Conservation (phyloP, 768 basidiomycete genomes). For the Russula sp. region DNA sequence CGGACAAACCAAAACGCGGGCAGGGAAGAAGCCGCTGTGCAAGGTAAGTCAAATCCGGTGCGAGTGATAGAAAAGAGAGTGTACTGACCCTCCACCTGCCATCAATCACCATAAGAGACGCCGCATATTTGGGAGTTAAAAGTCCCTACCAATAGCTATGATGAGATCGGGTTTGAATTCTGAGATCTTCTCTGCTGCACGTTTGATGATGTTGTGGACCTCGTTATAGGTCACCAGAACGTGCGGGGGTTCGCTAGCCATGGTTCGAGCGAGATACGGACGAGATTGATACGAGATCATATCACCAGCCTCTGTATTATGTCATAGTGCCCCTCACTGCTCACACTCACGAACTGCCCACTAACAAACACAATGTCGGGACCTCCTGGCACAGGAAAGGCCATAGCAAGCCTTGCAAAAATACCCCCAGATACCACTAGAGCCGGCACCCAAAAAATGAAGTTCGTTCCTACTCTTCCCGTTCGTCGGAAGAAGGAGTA, state of each 20-base stretch:
- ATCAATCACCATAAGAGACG: background rate
- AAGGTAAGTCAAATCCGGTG: slow-evolving; percentile 19
- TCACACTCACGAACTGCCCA: background rate
- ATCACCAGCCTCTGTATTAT: background rate
- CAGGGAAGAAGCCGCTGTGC: slow-evolving; percentile 88
- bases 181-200: slow-evolving; percentile 52
- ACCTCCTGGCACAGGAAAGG: slow-evolving; percentile 39
- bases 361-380: slow-evolving; percentile 9
- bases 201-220: slow-evolving; percentile 81
- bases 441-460: slow-evolving; percentile 68
- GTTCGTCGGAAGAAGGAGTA: slow-evolving; percentile 75
- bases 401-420: slow-evolving; percentile 71
- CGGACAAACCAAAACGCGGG: slow-evolving; percentile 62
- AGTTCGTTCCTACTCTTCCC: slow-evolving; percentile 73
- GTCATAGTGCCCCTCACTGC: background rate
- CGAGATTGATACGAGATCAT: too few relatives aligned
- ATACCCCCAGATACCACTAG: slow-evolving; percentile 62
- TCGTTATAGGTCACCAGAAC: slow-evolving; percentile 82
- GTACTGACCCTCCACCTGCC: slow-evolving; percentile 73
- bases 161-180: slow-evolving; percentile 84
- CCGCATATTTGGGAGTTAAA: background rate
- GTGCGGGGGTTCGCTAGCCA: slow-evolving; percentile 43
- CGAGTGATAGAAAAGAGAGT: slow-evolving; percentile 8
- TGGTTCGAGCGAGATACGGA: background rate
- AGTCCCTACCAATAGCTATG: slow-evolving; percentile 65